Percentiles rank a stretch among this genome's conserved stretches.
These are phyloP conservation scores for Rhizoclosmatium globosum DNA, from an alignment of 192 early-diverging fungal species.

Conservation along the genomic window DNA sequence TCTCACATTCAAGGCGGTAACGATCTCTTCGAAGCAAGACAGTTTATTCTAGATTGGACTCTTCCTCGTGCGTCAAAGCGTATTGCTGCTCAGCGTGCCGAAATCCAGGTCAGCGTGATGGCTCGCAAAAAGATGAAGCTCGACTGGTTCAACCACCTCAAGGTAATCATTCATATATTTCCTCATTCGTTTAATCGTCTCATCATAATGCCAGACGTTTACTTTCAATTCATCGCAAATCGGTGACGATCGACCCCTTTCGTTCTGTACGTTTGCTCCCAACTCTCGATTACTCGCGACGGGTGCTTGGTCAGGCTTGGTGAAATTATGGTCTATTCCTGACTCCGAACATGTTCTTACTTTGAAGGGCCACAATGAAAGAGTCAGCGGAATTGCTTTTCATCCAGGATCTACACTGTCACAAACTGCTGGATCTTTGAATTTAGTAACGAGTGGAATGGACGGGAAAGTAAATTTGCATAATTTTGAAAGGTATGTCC, in stretches of 20 bases:
- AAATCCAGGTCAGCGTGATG: constrained; percentile 69
- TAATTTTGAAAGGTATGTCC: constrained; percentile 76
- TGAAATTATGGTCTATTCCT: constrained; percentile 90
- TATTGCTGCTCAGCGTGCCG: constrained; percentile 69
- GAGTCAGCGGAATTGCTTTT: constrained; percentile 88
- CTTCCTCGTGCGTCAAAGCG: constrained; percentile 71
- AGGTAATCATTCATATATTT: constrained; percentile 55
- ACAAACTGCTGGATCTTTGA: constrained; percentile 63
- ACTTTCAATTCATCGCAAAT: constrained; percentile 71
- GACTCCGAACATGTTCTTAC: constrained; percentile 65
- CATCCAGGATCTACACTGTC: constrained; percentile 80
- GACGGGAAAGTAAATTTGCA: constrained; percentile 84
- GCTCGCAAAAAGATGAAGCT: constrained; percentile 75
- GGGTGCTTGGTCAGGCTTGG: constrained; percentile 83
- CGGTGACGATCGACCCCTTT: constrained; percentile 86
- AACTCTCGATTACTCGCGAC: constrained; percentile 81
- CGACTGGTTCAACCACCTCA: constrained; percentile 75
- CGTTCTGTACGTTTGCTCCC: constrained; percentile 80
- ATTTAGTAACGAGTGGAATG: constrained; percentile 85
- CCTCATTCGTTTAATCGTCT: neutral
- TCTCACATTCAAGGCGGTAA: constrained; percentile 20
- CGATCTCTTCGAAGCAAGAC: constrained; percentile 53
- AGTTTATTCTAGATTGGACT: constrained; percentile 28
- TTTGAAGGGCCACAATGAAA: constrained; percentile 84
- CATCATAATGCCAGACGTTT: constrained; percentile 13